These are phyloP conservation scores for Leishmania guyanensis DNA, from an alignment of 208 protist species.

Conservation along the genomic window DNA sequence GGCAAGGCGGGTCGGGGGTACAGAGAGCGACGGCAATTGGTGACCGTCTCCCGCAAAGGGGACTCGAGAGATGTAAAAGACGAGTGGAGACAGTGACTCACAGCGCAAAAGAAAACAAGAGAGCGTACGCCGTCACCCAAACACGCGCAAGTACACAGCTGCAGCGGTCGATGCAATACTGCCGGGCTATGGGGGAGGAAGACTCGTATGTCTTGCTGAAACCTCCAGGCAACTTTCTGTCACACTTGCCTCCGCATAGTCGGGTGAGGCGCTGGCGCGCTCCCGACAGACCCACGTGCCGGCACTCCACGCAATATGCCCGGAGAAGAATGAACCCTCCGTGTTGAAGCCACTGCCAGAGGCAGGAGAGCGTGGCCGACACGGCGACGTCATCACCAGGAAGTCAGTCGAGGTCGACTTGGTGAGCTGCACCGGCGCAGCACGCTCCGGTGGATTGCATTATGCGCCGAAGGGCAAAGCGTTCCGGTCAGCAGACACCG, in stretches of 20 bases:
- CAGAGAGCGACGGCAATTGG: neutral
- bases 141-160: neutral
- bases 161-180: neutral
- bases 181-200: neutral
- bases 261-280: neutral
- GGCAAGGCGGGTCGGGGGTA: too few species aligned
- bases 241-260: neutral
- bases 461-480: neutral
- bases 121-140: neutral
- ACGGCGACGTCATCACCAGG: slow-evolving; percentile 11
- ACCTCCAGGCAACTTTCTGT: slow-evolving; percentile 8
- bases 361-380: slow-evolving; percentile 7
- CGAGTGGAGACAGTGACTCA: neutral
- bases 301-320: slow-evolving; percentile 5
- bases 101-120: neutral
- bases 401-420: neutral
- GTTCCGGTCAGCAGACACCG: neutral
- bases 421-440: neutral
- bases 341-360: neutral
- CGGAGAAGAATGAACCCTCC: neutral
- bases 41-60: neutral
- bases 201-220: slow-evolving; percentile 13
- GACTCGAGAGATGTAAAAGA: neutral
- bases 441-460: neutral
- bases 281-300: neutral